These are phyloP conservation scores for Ceriops zippeliana DNA, from an alignment of 345 rosid species.

Conservation along the genomic window DNA sequence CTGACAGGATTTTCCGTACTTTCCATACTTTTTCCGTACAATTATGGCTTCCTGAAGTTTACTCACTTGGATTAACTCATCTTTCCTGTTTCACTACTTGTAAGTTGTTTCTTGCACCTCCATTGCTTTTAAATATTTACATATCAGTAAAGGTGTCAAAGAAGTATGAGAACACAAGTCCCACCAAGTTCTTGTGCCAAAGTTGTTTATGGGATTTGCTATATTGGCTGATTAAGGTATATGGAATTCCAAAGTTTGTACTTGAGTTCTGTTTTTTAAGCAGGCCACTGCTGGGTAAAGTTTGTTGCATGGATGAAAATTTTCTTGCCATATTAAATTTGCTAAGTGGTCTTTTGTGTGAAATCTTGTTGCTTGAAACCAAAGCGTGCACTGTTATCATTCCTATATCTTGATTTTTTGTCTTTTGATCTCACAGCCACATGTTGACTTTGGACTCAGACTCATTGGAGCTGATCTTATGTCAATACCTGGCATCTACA, in stretches of 20 bases:
- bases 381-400: neutral
- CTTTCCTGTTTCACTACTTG: neutral
- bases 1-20: neutral
- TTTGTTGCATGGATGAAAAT: too few relatives aligned
- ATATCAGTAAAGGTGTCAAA: too few relatives aligned
- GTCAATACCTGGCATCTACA: constrained; percentile 95
- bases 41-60: neutral
- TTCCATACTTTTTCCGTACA: neutral
- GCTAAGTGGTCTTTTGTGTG: neutral
- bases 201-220: too few relatives aligned
- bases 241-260: too few relatives aligned
- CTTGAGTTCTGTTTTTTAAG: too few relatives aligned
- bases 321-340: neutral
- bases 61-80: neutral
- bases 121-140: too few relatives aligned
- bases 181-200: too few relatives aligned
- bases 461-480: constrained; percentile 93
- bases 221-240: too few relatives aligned
- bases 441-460: constrained; percentile 91
- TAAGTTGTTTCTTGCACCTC: too few relatives aligned
- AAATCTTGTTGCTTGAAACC: neutral
- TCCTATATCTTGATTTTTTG: constrained; percentile 7
- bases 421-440: constrained; percentile 59
- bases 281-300: too few relatives aligned
- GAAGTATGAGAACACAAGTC: too few relatives aligned